These are phyloP conservation scores for Butyriboletus regius DNA, from an alignment of 1,284 basidiomycete genomes.

Conservation along the genomic window DNA sequence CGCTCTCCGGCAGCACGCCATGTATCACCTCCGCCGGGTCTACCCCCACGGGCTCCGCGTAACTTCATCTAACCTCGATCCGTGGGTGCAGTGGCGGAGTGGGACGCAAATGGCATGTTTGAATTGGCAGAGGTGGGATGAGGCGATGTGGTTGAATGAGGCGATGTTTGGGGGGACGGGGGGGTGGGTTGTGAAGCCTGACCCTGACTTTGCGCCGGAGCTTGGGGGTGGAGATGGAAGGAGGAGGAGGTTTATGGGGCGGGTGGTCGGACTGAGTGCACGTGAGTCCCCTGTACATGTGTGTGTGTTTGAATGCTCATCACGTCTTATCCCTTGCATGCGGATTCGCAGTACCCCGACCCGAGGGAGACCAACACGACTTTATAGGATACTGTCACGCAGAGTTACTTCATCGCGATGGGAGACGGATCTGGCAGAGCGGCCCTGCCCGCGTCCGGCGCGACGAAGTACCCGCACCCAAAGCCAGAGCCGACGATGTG, in stretches of 20 bases:
- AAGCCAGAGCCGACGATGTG: neutral
- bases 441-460: slow-evolving; percentile 31
- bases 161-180: slow-evolving; percentile 54
- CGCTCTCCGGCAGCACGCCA: slow-evolving; percentile 39
- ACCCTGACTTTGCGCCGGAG: neutral
- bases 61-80: slow-evolving; percentile 47
- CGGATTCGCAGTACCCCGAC: slow-evolving; percentile 37
- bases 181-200: slow-evolving; percentile 54
- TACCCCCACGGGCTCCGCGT: slow-evolving; percentile 57
- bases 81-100: slow-evolving; percentile 50
- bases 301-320: neutral
- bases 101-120: slow-evolving; percentile 58
- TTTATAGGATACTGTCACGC: slow-evolving; percentile 39
- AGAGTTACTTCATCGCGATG: slow-evolving; percentile 37
- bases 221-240: slow-evolving; percentile 7
- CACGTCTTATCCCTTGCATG: neutral
- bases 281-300: slow-evolving; percentile 32
- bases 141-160: slow-evolving; percentile 52
- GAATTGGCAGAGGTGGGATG: slow-evolving; percentile 58
- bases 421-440: slow-evolving; percentile 40
- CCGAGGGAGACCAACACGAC: slow-evolving; percentile 31
- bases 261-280: slow-evolving; percentile 43
- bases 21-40: slow-evolving; percentile 46
- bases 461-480: slow-evolving; percentile 23
- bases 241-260: slow-evolving; percentile 30